Percentiles rank a stretch among this genome's conserved stretches.
These are phyloP conservation scores for Murraya paniculata DNA, from an alignment of 345 rosid species.

Conservation along the genomic window DNA sequence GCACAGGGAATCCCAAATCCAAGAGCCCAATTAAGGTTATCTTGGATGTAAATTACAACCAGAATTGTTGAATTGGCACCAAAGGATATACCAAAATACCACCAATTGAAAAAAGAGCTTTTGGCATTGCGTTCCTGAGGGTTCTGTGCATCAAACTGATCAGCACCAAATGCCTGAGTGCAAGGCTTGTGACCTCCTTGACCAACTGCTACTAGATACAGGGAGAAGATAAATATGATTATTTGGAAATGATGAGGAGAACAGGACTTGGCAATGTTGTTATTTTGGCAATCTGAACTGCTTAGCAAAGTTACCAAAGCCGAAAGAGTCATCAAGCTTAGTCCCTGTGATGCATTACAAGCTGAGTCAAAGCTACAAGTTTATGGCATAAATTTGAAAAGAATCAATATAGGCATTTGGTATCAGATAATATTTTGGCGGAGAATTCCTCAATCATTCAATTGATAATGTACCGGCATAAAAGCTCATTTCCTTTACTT, in stretches of 20 bases:
- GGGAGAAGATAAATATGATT: constrained; percentile 31
- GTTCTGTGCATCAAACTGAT: constrained; percentile 47
- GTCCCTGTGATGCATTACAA: constrained; percentile 41
- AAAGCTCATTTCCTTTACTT: too few relatives aligned
- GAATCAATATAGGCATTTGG: background rate
- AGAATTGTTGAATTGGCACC: constrained; percentile 31
- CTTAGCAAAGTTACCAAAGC: constrained; percentile 50
- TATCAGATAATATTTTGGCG: too few relatives aligned
- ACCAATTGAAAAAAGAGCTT: constrained; percentile 60
- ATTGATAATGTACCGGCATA: too few relatives aligned
- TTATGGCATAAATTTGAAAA: background rate
- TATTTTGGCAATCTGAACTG: constrained; percentile 34
- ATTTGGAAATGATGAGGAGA: constrained; percentile 21
- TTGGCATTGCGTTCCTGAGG: constrained; percentile 37
- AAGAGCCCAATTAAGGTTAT: constrained; percentile 51
- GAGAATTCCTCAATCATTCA: too few relatives aligned
- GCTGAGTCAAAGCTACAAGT: background rate
- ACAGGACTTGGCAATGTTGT: background rate
- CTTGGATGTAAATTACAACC: constrained; percentile 47
- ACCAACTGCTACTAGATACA: constrained; percentile 43
- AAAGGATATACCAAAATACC: constrained; percentile 44
- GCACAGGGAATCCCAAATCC: constrained; percentile 49
- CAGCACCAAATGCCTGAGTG: constrained; percentile 59
- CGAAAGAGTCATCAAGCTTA: constrained; percentile 56
- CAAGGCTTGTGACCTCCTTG: constrained; percentile 60